Conservation (phyloP, 2,329 filamentous ascomycete species). For the Pseudogymnoascus sp. region DNA sequence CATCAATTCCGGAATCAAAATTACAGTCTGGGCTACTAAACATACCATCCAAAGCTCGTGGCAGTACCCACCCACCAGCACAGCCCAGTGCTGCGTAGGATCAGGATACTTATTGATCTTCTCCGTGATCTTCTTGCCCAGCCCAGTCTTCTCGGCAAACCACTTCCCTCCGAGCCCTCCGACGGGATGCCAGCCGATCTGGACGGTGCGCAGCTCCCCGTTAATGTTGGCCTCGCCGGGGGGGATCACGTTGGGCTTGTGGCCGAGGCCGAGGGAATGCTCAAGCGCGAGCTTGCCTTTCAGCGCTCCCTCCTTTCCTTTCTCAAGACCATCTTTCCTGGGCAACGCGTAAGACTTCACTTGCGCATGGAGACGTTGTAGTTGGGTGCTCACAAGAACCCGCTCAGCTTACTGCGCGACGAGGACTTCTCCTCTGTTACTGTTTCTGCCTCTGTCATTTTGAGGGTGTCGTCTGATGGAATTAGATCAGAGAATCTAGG, state of each 20-base stretch:
- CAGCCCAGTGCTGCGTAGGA: constrained; percentile 54
- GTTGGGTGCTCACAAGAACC: neutral
- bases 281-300: constrained; percentile 37
- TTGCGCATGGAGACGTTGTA: neutral
- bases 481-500: neutral
- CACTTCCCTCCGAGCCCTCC: constrained; percentile 49
- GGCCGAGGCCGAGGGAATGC: constrained; percentile 38
- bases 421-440: constrained; percentile 7
- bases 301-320: constrained; percentile 27
- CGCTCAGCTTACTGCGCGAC: neutral
- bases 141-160: constrained; percentile 48
- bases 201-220: constrained; percentile 36
- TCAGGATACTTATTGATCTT: constrained; percentile 49
- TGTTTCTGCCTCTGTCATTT: neutral
- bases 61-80: constrained; percentile 47
- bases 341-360: neutral
- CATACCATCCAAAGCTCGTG: constrained; percentile 51
- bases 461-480: neutral
- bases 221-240: constrained; percentile 32
- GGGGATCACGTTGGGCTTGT: constrained; percentile 39
- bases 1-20: neutral
- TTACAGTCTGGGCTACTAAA: constrained; percentile 26
- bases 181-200: constrained; percentile 53
- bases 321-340: constrained; percentile 6
- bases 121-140: constrained; percentile 50